Conservation (phyloP, 2,329 filamentous ascomycete species). For the Apiospora saccharicola region DNA sequence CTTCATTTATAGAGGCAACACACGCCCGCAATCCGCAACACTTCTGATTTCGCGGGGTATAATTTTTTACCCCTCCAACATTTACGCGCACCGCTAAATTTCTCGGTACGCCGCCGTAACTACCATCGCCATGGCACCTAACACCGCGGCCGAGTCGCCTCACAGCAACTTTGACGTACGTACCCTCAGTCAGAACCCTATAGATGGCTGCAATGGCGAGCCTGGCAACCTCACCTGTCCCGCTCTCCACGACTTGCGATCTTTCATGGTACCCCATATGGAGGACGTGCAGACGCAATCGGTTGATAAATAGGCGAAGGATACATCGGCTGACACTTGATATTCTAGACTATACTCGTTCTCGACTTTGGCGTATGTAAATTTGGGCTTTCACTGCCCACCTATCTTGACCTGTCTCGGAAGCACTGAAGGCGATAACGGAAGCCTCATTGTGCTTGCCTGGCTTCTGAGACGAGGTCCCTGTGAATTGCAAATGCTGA, state of each 20-base stretch:
- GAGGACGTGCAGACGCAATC: constrained; percentile 4
- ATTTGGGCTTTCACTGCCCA: background rate
- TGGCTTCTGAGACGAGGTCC: background rate
- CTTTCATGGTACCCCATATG: background rate
- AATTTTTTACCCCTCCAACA: background rate
- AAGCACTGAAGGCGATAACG: background rate
- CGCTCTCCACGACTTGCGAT: background rate
- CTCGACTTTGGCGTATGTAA: constrained; percentile 68
- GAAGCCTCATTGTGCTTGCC: background rate
- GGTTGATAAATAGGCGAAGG: constrained; percentile 2
- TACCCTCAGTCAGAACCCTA: constrained; percentile 25
- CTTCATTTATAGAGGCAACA: background rate
- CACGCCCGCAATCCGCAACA: background rate
- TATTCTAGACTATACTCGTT: constrained; percentile 72
- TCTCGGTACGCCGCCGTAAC: constrained; percentile 17
- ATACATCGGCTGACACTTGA: constrained; percentile 13
- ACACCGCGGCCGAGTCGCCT: constrained; percentile 41
- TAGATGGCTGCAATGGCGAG: background rate
- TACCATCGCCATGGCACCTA: constrained; percentile 21
- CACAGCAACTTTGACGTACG: constrained; percentile 48
- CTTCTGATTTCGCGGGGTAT: background rate
- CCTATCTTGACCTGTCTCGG: background rate
- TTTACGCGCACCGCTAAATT: background rate
- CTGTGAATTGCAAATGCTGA: background rate
- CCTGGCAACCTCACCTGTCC: background rate